Percentiles rank a stretch among this genome's conserved stretches.
phyloP scores from a whole-genome alignment of 805 yeast genomes.

The Yamadazyma endophytica region DNA sequence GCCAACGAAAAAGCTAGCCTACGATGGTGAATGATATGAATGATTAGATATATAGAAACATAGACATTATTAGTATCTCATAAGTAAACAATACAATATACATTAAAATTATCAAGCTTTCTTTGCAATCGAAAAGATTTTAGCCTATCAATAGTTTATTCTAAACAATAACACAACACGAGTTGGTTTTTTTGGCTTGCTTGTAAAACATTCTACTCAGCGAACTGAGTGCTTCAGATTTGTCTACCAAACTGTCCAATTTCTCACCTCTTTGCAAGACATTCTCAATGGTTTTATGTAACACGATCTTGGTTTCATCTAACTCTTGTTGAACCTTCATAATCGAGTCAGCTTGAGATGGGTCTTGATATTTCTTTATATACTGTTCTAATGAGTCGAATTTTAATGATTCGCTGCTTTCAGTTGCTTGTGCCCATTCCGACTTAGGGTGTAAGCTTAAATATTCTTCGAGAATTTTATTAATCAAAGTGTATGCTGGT shows the following conservation, averaged over 20 bases:
- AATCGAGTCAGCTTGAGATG: slow-evolving; percentile 92
- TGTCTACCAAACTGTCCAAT: slow-evolving; percentile 88
- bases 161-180: slow-evolving; percentile 81
- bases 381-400: slow-evolving; percentile 65
- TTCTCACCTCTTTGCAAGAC: slow-evolving; percentile 96
- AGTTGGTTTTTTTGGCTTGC: slow-evolving; percentile 89
- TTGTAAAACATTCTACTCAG: slow-evolving; percentile 92
- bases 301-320: slow-evolving; percentile 94
- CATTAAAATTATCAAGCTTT: too few relatives aligned
- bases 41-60: too few relatives aligned
- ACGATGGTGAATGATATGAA: too few relatives aligned
- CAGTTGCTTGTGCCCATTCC: slow-evolving; percentile 57
- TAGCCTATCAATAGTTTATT: too few relatives aligned
- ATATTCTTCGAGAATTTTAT: slow-evolving; percentile 89
- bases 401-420: slow-evolving; percentile 41
- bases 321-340: slow-evolving; percentile 97
- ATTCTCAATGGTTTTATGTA: slow-evolving; percentile 92
- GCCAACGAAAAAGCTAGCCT: too few relatives aligned
- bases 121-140: too few relatives aligned
- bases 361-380: slow-evolving; percentile 87
- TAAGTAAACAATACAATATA: too few relatives aligned
- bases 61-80: too few relatives aligned
- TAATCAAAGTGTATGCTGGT: slow-evolving; percentile 90
- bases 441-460: slow-evolving; percentile 71
- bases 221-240: slow-evolving; percentile 86